phyloP scores from a whole-genome alignment of 495 filamentous ascomycete genomes.

The Xylaria scruposa region DNA sequence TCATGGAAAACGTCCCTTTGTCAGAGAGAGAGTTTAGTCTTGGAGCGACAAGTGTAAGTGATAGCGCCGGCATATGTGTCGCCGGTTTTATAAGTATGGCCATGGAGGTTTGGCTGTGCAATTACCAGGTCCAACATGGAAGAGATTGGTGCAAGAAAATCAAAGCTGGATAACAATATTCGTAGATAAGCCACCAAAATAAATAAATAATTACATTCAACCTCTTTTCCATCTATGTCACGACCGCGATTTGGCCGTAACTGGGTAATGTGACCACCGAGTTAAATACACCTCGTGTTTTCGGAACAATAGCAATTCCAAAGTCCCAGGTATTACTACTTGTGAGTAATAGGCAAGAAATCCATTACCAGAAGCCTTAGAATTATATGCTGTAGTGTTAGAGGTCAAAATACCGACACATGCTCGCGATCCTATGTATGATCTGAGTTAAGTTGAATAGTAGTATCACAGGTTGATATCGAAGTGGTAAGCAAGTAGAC shows the following conservation, averaged over 20 bases:
- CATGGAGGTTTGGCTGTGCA: conserved; percentile 83
- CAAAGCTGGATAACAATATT: conserved; percentile 36
- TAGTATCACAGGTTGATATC: too few species aligned
- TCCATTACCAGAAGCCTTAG: too few species aligned
- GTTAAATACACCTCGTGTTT: too few species aligned
- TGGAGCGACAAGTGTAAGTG: conserved; percentile 88
- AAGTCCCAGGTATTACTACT: too few species aligned
- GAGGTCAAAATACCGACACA: too few species aligned
- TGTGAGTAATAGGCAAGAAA: too few species aligned
- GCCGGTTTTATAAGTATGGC: conserved; percentile 85
- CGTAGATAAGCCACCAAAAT: not conserved
- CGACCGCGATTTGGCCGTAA: not conserved
- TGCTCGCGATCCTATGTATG: too few species aligned
- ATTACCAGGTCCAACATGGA: conserved; percentile 78
- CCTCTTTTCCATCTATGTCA: not conserved
- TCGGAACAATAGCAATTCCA: too few species aligned
- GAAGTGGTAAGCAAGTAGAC: not conserved
- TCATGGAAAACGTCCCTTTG: conserved; percentile 75
- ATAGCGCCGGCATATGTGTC: conserved; percentile 88
- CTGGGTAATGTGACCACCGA: too few species aligned
- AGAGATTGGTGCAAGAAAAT: conserved; percentile 73
- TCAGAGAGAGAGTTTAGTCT: conserved; percentile 90
- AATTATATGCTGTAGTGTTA: too few species aligned
- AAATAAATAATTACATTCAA: not conserved
- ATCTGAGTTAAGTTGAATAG: too few species aligned